Percentiles rank a stretch among this genome's conserved stretches.
These are phyloP conservation scores for Dothiorella sarmentorum DNA, from an alignment of 2,329 filamentous ascomycete genomes.

Conservation along the genomic window DNA sequence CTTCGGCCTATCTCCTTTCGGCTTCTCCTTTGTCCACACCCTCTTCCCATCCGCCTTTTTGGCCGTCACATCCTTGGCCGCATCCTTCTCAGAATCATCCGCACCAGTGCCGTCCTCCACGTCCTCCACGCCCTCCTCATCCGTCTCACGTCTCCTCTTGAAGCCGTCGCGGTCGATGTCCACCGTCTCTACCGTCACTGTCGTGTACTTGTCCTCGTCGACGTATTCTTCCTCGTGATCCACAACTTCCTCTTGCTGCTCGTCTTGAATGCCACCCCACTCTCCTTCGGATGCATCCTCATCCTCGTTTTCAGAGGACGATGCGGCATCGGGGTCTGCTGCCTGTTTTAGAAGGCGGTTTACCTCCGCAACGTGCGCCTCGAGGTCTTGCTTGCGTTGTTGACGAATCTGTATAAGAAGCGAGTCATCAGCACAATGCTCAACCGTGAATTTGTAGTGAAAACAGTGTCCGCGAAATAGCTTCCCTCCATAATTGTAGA, in stretches of 20 bases:
- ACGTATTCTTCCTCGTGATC: constrained; percentile 91
- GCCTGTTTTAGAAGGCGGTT: constrained; percentile 66
- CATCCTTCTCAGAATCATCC: constrained; percentile 29
- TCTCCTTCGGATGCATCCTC: constrained; percentile 41
- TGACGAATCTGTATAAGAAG: constrained; percentile 78
- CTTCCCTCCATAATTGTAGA: background rate
- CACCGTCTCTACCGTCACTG: constrained; percentile 88
- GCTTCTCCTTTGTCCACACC: constrained; percentile 52
- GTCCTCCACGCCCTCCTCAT: constrained; percentile 34
- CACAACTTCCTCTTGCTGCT: constrained; percentile 53
- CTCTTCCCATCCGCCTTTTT: constrained; percentile 45
- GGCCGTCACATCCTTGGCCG: constrained; percentile 34
- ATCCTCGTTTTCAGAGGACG: constrained; percentile 31
- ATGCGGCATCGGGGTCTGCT: constrained; percentile 44
- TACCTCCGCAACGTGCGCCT: constrained; percentile 76
- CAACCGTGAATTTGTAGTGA: background rate
- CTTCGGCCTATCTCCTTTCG: constrained; percentile 52
- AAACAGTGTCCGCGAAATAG: too few relatives aligned
- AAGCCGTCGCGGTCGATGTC: constrained; percentile 73
- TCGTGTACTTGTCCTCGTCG: constrained; percentile 94
- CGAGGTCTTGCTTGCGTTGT: constrained; percentile 74
- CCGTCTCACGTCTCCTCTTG: constrained; percentile 48
- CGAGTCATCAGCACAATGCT: too few relatives aligned
- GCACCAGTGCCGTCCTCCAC: constrained; percentile 23
- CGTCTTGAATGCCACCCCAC: constrained; percentile 59